Conservation (phyloP, 371 early-diverging fungal species). For the Dinochytrium kinnereticum region DNA sequence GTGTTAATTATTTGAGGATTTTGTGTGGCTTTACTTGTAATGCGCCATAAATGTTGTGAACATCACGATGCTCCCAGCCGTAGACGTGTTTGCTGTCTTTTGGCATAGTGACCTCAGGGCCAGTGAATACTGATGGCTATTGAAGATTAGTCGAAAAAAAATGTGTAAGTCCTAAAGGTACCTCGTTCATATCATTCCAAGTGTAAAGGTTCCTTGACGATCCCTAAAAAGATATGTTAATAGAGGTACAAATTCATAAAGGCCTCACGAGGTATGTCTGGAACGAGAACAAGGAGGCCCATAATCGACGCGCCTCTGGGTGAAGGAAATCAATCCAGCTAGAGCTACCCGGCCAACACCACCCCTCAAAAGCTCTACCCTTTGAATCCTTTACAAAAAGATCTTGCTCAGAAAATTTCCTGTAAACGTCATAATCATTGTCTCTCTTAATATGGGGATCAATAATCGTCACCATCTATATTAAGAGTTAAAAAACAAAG, state of each 20-base stretch:
- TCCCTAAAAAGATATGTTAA: slow-evolving; percentile 41
- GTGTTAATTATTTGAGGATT: background rate
- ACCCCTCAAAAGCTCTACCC: slow-evolving; percentile 75
- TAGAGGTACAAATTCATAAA: background rate
- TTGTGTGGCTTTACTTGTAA: slow-evolving; percentile 42
- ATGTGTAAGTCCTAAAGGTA: background rate
- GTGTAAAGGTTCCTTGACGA: slow-evolving; percentile 76
- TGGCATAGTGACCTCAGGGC: slow-evolving; percentile 91
- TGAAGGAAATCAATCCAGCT: slow-evolving; percentile 87
- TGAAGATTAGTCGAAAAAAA: slow-evolving; percentile 72
- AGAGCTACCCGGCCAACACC: slow-evolving; percentile 93
- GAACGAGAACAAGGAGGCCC: slow-evolving; percentile 73
- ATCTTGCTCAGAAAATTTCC: slow-evolving; percentile 74
- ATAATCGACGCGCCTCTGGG: slow-evolving; percentile 80
- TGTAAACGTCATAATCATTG: slow-evolving; percentile 71
- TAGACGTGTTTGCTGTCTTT: slow-evolving; percentile 84
- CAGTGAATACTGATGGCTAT: slow-evolving; percentile 89
- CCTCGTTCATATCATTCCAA: slow-evolving; percentile 67
- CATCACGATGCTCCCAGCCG: slow-evolving; percentile 81
- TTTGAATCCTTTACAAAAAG: slow-evolving; percentile 80
- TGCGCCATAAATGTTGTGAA: slow-evolving; percentile 88
- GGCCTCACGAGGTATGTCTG: slow-evolving; percentile 61
- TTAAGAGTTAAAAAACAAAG: background rate
- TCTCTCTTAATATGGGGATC: slow-evolving; percentile 97
- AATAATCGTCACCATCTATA: slow-evolving; percentile 87